A percentile compares a stretch with the other conserved stretches of the same genome.
Conservation (phyloP, 2,329 filamentous ascomycete species). For the Fusarium kyushuense region DNA sequence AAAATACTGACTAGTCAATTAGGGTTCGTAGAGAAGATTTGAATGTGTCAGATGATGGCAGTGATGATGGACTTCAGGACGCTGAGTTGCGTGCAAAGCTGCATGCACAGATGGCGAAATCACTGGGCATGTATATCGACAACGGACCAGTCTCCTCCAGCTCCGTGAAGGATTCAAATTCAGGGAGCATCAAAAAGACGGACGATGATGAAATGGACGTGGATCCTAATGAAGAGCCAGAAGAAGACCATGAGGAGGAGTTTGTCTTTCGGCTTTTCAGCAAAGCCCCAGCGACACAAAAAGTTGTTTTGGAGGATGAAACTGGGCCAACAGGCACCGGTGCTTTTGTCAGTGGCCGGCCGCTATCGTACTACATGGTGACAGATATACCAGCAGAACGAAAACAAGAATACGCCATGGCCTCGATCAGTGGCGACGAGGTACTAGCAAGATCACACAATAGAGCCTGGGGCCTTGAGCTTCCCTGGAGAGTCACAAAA, state of each 20-base stretch:
- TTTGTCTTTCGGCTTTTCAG: conserved; percentile 72
- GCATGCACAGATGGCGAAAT: conserved; percentile 61
- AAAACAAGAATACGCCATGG: conserved; percentile 56
- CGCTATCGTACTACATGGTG: conserved; percentile 64
- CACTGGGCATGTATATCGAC: conserved; percentile 56
- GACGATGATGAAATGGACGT: conserved; percentile 21
- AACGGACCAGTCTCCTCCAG: conserved; percentile 5
- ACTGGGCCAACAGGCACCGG: conserved; percentile 55
- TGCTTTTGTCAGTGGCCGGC: conserved; percentile 53
- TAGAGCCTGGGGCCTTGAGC: conserved; percentile 68
- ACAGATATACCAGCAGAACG: conserved; percentile 53
- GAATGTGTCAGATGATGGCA: conserved; percentile 52
- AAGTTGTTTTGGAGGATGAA: conserved; percentile 63
- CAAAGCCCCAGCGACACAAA: conserved; percentile 58
- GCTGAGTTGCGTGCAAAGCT: conserved; percentile 59
- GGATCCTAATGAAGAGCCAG: conserved; percentile 15
- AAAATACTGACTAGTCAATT: conserved; percentile 15
- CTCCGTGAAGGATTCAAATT: not conserved
- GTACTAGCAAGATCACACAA: conserved; percentile 58
- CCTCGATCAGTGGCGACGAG: conserved; percentile 66
- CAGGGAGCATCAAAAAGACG: conserved; percentile 17
- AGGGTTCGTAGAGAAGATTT: conserved; percentile 70
- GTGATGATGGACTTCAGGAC: conserved; percentile 52
- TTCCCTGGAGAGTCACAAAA: conserved; percentile 69
- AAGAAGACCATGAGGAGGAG: conserved; percentile 50